Evolutionary conservation across 257 asterid species (phyloP).

Genomic region (Henckelia pumila): DNA sequence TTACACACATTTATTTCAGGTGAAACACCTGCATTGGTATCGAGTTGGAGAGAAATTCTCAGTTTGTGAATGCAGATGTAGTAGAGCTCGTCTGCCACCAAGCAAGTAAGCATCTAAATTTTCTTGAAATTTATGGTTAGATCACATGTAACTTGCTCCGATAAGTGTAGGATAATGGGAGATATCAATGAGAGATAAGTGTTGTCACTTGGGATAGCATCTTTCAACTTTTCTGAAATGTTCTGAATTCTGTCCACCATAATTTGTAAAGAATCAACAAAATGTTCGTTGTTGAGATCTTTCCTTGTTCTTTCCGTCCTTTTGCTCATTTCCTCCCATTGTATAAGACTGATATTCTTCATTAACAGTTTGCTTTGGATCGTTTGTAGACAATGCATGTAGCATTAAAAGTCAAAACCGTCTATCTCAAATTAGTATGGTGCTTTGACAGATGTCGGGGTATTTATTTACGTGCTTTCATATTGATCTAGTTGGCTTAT

Average conservation of each 20-base stretch:
- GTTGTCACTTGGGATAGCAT: not conserved
- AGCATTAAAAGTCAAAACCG: too few relatives aligned
- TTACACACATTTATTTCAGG: conserved; percentile 47
- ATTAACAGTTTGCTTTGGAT: too few relatives aligned
- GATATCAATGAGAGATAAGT: not conserved
- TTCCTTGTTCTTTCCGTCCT: not conserved
- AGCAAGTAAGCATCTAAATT: conserved; percentile 64
- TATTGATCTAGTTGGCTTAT: too few relatives aligned
- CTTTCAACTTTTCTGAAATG: too few relatives aligned
- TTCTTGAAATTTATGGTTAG: conserved; percentile 8
- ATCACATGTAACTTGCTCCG: conserved; percentile 9
- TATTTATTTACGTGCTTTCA: too few relatives aligned
- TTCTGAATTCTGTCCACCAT: not conserved
- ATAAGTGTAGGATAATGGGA: not conserved
- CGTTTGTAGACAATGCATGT: too few relatives aligned
- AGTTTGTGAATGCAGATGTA: conserved; percentile 94
- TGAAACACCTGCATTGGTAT: conserved; percentile 95
- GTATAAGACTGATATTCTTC: too few relatives aligned
- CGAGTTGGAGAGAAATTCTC: conserved; percentile 70
- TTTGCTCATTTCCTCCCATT: too few relatives aligned
- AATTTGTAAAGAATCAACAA: not conserved
- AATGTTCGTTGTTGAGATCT: not conserved
- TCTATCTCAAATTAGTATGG: too few relatives aligned
- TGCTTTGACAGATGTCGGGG: too few relatives aligned
- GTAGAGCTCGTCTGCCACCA: conserved; percentile 82